phyloP scores from a whole-genome alignment of 257 asterid genomes.

The Solanum pinnatisectum region DNA sequence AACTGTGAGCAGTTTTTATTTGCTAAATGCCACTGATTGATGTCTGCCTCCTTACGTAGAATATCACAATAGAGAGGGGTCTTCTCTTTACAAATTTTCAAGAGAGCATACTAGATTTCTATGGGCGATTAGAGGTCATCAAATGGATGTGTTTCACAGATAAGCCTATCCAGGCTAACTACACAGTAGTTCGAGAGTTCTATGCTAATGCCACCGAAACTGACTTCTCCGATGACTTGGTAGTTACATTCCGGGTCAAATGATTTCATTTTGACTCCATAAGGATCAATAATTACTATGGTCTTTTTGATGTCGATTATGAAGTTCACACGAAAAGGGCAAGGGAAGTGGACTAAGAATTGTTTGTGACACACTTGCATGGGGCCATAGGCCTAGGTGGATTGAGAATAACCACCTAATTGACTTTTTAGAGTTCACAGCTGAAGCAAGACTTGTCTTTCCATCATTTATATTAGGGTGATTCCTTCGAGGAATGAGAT shows the following conservation, averaged over 20 bases:
- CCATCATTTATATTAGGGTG: background rate
- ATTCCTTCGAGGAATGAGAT: background rate
- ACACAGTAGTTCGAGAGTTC: background rate
- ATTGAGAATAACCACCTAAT: background rate
- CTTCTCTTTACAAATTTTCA: background rate
- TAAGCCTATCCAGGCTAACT: background rate
- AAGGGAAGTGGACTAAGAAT: background rate
- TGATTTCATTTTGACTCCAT: too few relatives aligned
- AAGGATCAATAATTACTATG: too few relatives aligned
- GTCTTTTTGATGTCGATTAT: too few relatives aligned
- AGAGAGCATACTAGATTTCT: background rate
- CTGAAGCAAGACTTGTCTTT: background rate
- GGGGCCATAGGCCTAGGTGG: background rate
- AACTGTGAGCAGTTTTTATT: background rate
- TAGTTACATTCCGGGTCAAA: background rate
- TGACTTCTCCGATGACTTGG: background rate
- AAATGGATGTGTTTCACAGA: background rate
- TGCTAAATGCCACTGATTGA: background rate
- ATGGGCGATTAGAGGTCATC: background rate
- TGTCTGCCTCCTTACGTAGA: background rate
- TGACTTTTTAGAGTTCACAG: background rate
- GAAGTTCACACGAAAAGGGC: background rate
- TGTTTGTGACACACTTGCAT: background rate
- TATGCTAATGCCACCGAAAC: background rate
- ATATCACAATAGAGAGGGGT: background rate